Conservation (phyloP, 495 filamentous ascomycete species). For the Podospora sp. region DNA sequence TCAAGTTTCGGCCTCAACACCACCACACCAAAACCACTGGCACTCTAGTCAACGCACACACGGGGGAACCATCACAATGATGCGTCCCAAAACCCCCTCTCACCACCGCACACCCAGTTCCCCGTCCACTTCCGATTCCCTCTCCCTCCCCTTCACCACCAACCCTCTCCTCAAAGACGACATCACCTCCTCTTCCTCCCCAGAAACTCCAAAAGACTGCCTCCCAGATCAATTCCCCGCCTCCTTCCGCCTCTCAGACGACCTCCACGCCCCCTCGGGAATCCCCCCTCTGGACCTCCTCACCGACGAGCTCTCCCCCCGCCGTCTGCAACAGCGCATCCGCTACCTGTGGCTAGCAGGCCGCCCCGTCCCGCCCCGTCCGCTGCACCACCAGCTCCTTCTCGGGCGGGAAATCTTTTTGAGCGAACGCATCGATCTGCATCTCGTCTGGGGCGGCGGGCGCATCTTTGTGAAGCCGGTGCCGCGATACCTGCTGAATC, state of each 20-base stretch:
- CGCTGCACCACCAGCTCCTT: slow-evolving; percentile 52
- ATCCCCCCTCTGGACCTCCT: slow-evolving; percentile 13
- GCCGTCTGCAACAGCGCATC: slow-evolving; percentile 40
- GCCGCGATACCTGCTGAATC: slow-evolving; percentile 45
- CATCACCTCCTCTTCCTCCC: not conserved
- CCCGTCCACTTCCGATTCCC: not conserved
- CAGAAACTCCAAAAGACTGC: not conserved
- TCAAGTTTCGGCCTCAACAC: not conserved
- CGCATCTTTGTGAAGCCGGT: slow-evolving; percentile 50
- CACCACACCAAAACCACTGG: no score
- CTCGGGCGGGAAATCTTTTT: slow-evolving; percentile 23
- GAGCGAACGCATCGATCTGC: slow-evolving; percentile 27
- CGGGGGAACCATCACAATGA: no score
- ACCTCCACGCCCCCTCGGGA: not conserved
- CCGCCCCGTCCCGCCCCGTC: slow-evolving; percentile 47
- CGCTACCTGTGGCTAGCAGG: slow-evolving; percentile 54
- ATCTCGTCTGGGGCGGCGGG: slow-evolving; percentile 25
- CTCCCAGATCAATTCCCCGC: slow-evolving; percentile 12
- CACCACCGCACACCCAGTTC: not conserved
- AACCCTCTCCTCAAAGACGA: slow-evolving; percentile 4
- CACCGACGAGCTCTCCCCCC: slow-evolving; percentile 33
- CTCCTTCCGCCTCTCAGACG: not conserved
- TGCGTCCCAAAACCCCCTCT: not conserved
- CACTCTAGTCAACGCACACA: no score
- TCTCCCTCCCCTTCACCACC: slow-evolving; percentile 6